Evolutionary conservation across 495 filamentous ascomycete genomes (phyloP), one percentile per base, ranked within the genome.

Genomic region (Eremomyces bilateralis): DNA sequence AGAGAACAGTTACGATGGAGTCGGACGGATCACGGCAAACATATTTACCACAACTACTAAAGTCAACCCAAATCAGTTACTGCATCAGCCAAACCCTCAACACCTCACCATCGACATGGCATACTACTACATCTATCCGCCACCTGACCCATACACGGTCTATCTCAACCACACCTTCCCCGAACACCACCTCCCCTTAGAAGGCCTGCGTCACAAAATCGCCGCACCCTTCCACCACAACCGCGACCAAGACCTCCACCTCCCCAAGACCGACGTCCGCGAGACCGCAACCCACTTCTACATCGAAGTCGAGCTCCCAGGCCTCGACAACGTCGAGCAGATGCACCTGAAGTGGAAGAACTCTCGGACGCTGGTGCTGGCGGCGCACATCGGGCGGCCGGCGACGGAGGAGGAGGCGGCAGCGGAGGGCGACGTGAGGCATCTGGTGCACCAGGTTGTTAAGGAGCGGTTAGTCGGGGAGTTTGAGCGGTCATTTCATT

Each of bases 291-390:
- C 6, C 30, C 6, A 10, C 8, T 32, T 10, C 30, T 10, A 11
- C 10, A 10, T 32, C 30, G 30, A 32, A 8, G 18, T 32, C 30
- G 30, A 32, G 18, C 16, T 32, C 10, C 30, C 30, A 6, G 30
- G 30, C 8, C 10, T 32, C 8, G 10, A 32, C 6, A 10, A 18
- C 30, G 13, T 8, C 8, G 30, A 32, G 8, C 8, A 8, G 10
- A 10, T 32, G 10, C 6, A 32, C 6, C 30, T 32, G 10, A 32
- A 32, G 30, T 32, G 30, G 30, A 11, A 6, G 8, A 32, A 32
- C 30, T 18, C 10, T 6, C 6, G 15, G 10, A 18, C 30, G 6
- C 30, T 32, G 8, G 6, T 32, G 8, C 15, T 32, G 30, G 6
- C 10, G 15, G 30, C 15, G 6, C 10, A 6, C 6, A 16, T 17